phyloP scores from a whole-genome alignment of 768 basidiomycete species.

The Antrodiella citrinella region DNA sequence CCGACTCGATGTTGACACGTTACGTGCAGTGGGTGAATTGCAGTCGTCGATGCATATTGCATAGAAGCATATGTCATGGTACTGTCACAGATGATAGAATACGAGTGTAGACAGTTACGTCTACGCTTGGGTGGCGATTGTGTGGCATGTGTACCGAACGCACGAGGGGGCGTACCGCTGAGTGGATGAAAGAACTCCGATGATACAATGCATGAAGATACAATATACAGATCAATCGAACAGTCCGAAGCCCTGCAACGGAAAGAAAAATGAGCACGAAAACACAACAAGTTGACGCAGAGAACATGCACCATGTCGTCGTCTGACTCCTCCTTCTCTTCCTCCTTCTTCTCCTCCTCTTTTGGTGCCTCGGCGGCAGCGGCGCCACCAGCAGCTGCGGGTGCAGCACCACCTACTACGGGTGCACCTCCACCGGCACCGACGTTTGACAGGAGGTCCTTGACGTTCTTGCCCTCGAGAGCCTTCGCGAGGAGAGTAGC shows the following conservation, averaged over 20 bases:
- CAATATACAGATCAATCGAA: conserved; percentile 62
- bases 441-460: conserved; percentile 91
- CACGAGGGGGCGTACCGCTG: no score
- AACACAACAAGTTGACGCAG: neutral
- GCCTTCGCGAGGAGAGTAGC: conserved; percentile 95
- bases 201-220: conserved; percentile 2
- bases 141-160: no score
- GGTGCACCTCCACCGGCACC: conserved; percentile 88
- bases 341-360: conserved; percentile 78
- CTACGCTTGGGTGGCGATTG: no score
- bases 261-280: conserved; percentile 2
- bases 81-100: no score
- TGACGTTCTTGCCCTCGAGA: conserved; percentile 95
- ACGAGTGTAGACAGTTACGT: no score
- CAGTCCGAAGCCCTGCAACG: conserved; percentile 83
- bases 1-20: no score
- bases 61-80: no score
- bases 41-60: no score
- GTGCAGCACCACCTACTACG: conserved; percentile 45
- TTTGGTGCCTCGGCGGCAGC: conserved; percentile 66
- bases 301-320: conserved; percentile 71
- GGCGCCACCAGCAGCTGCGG: conserved; percentile 48
- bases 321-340: conserved; percentile 84
- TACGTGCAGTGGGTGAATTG: no score
- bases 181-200: neutral